phyloP scores from a whole-genome alignment of 495 filamentous ascomycete genomes.

The Lepraria neglecta region DNA sequence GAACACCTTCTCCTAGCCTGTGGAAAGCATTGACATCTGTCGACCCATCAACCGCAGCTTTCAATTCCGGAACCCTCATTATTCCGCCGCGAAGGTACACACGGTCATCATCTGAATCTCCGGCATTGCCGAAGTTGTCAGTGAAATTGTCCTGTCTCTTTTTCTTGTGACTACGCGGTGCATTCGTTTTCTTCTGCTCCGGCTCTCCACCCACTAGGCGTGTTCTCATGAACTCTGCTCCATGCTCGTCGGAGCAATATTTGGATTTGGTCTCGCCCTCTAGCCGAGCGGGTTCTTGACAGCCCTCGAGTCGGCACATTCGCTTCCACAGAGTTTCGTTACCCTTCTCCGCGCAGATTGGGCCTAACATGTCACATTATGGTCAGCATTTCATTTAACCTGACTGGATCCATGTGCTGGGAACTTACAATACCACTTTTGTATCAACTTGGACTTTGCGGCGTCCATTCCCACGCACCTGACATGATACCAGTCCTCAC shows the following conservation, averaged over 20 bases:
- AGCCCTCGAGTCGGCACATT: constrained; percentile 57
- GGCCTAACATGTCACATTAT: constrained; percentile 35
- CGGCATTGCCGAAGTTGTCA: constrained; percentile 19
- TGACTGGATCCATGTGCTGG: no score
- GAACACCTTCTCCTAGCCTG: constrained; percentile 49
- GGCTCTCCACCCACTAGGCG: constrained; percentile 29
- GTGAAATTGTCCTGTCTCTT: constrained; percentile 22
- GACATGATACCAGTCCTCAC: constrained; percentile 71
- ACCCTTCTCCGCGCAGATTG: constrained; percentile 50
- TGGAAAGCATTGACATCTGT: constrained; percentile 49
- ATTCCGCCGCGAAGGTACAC: constrained; percentile 42
- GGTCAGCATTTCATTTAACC: no score
- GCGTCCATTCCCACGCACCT: constrained; percentile 59
- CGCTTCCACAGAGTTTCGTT: constrained; percentile 61
- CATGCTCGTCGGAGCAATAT: constrained; percentile 65
- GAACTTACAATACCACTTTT: constrained; percentile 60
- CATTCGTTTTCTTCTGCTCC: constrained; percentile 22
- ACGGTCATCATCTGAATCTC: constrained; percentile 32
- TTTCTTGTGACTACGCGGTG: constrained; percentile 19
- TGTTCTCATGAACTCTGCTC: constrained; percentile 50
- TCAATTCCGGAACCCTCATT: constrained; percentile 52
- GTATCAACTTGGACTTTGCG: constrained; percentile 57
- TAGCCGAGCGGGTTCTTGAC: constrained; percentile 54
- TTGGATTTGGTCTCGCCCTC: constrained; percentile 49
- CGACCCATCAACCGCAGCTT: constrained; percentile 45